Base-by-base conservation (phyloP, 768 basidiomycete species). In the Mycena floridula region DNA sequence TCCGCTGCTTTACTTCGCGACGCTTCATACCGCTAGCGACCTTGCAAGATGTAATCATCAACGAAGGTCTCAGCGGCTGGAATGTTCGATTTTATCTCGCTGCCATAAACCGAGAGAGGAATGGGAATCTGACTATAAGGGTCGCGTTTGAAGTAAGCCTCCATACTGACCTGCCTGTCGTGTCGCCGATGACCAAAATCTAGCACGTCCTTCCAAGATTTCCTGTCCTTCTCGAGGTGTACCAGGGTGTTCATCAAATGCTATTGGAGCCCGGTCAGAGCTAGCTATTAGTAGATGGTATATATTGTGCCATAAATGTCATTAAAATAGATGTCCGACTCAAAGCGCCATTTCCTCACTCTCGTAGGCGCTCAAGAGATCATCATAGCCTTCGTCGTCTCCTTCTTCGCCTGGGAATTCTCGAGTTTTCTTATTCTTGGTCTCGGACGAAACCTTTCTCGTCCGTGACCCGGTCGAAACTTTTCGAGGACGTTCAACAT, bases 341-440 rank as follows among this genome's bases (percentile, higher is more conserved):
- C n/a, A n/a, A n/a, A n/a, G n/a, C n/a, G n/a, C n/a, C n/a, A n/a
- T n/a, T 42, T 81, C 82, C 56, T 87, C 85, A 55, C 86, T 87
- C 64, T 89, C 86, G 54, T 89, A 89, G 16, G 86, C 86, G 57
- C 82, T 87, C 47, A 89, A 61, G 44, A 89, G 56, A 11, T 88
- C 87, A 52, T 82, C 85, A 44, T 87, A 88, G 3, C 83, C 77
- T 39, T 58, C 75, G 57, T 79, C 77, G 51, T 89, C 87, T 4
- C 87, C 85, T 47, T 88, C 85, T 43, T 83, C 82, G 0, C 82
- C 85, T 18, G 72, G 77, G 55, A 82, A 87, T 26, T 82, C 79
- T 28, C 77, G 68, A 37, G 61, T 55, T 43, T 60, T 66, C 51
- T 60, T 68, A 25, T 59, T 68, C 40, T 60, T 72, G 36, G 46